A percentile compares a stretch with the other conserved stretches of the same genome.
These are phyloP conservation scores for Starmerella tilneyi DNA, from an alignment of 805 yeast species.

Conservation along the genomic window DNA sequence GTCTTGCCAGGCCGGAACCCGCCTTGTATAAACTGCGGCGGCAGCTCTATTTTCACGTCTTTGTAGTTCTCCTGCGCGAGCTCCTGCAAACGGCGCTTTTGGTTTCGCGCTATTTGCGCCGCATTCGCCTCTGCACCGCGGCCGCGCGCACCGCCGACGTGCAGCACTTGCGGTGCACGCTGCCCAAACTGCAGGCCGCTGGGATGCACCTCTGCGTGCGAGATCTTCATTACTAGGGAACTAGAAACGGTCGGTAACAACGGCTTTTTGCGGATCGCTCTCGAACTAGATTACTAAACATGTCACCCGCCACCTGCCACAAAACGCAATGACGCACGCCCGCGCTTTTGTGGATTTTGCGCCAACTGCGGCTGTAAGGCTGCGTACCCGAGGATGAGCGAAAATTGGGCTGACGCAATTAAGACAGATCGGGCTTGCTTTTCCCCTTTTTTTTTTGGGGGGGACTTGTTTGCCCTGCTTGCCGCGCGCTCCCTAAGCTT, in stretches of 20 bases:
- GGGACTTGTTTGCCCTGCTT: no score
- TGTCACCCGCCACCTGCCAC: constrained; percentile 1
- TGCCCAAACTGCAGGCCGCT: background rate
- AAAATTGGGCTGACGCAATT: no score
- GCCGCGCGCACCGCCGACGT: constrained; percentile 16
- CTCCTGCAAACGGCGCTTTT: constrained; percentile 22
- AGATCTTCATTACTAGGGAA: constrained; percentile 18
- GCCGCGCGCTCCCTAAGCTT: no score
- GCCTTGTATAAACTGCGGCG: constrained; percentile 24
- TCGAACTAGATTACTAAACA: background rate
- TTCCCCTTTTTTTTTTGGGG: background rate
- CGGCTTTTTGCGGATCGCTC: background rate
- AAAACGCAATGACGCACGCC: background rate
- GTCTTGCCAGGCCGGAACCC: constrained; percentile 26
- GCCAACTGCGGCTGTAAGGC: no score
- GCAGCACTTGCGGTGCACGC: constrained; percentile 5
- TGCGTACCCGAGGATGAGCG: no score
- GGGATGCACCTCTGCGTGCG: constrained; percentile 13
- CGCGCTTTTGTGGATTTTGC: background rate
- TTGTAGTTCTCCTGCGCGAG: constrained; percentile 24
- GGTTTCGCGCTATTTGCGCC: constrained; percentile 21
- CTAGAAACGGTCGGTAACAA: no score
- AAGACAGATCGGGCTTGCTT: no score
- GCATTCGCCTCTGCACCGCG: constrained; percentile 13
- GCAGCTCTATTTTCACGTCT: constrained; percentile 25